phyloP scores from a whole-genome alignment of 148 eudicot genomes.

The Camellia granthamiana region DNA sequence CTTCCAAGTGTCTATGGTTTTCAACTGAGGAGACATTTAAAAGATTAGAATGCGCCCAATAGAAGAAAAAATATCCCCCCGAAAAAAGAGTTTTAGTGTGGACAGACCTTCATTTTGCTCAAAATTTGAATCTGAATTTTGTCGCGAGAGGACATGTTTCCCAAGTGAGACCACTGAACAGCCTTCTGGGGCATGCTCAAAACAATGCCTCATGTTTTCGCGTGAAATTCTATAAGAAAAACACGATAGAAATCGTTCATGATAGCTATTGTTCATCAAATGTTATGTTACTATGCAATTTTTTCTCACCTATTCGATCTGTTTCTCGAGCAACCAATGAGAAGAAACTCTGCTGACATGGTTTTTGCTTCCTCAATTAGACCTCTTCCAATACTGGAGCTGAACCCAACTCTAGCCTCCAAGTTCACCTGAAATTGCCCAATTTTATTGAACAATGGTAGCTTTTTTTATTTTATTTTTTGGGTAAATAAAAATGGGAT shows the following conservation, averaged over 20 bases:
- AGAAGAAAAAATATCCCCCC: not conserved
- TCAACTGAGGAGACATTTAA: conserved; percentile 18
- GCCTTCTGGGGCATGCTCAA: conserved; percentile 53
- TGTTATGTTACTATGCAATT: not conserved
- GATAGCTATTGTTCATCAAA: not conserved
- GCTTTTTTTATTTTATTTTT: too few species aligned
- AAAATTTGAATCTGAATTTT: conserved; percentile 16
- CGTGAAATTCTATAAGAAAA: conserved; percentile 15
- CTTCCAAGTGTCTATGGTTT: not conserved
- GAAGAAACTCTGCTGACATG: conserved; percentile 48
- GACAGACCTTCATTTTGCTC: conserved; percentile 20
- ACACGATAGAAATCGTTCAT: not conserved
- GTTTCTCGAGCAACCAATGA: conserved; percentile 46
- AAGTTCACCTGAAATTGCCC: conserved; percentile 48
- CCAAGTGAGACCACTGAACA: conserved; percentile 69
- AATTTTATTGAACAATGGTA: too few species aligned
- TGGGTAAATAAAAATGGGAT: not conserved
- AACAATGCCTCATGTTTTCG: conserved; percentile 42
- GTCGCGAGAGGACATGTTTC: conserved; percentile 13
- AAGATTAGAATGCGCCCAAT: not conserved
- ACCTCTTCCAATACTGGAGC: conserved; percentile 50
- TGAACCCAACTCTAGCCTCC: conserved; percentile 76
- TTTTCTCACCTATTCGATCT: conserved; percentile 36
- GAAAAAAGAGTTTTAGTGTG: not conserved
- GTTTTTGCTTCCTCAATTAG: conserved; percentile 59